Evolutionary conservation across 2,329 filamentous ascomycete genomes (phyloP).

Genomic region (Aureobasidium uvarum): DNA sequence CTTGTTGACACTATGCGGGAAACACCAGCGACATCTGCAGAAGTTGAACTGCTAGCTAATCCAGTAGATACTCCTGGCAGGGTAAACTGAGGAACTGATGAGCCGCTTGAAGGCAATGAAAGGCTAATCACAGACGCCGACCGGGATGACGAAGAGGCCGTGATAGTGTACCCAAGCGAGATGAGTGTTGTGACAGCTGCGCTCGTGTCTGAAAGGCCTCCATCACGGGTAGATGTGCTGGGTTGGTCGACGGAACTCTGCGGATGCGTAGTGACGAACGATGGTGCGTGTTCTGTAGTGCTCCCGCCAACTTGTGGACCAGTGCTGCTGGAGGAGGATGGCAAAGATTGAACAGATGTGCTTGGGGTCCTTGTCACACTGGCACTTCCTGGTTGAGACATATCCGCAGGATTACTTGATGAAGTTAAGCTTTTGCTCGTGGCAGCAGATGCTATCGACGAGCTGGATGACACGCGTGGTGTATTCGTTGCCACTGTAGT

Average conservation of each 20-base stretch:
- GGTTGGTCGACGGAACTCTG: neutral
- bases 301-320: too few species aligned
- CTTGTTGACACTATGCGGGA: neutral
- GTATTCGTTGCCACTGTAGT: neutral
- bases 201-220: neutral
- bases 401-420: neutral
- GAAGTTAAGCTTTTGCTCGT: neutral
- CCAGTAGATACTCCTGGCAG: neutral
- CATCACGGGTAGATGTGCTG: neutral
- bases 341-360: neutral
- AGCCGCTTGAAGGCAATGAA: neutral
- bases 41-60: too few species aligned
- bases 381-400: neutral
- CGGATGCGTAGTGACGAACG: neutral
- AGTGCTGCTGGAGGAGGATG: neutral
- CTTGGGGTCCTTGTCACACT: neutral
- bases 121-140: conserved; percentile 1
- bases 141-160: neutral
- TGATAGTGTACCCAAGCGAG: neutral
- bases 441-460: neutral
- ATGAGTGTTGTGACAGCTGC: neutral
- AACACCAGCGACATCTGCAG: neutral
- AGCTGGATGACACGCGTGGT: neutral
- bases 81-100: neutral
- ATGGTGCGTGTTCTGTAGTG: neutral